Evolutionary conservation across 495 filamentous ascomycete species (phyloP).

Genomic region (Neurospora sp.): DNA sequence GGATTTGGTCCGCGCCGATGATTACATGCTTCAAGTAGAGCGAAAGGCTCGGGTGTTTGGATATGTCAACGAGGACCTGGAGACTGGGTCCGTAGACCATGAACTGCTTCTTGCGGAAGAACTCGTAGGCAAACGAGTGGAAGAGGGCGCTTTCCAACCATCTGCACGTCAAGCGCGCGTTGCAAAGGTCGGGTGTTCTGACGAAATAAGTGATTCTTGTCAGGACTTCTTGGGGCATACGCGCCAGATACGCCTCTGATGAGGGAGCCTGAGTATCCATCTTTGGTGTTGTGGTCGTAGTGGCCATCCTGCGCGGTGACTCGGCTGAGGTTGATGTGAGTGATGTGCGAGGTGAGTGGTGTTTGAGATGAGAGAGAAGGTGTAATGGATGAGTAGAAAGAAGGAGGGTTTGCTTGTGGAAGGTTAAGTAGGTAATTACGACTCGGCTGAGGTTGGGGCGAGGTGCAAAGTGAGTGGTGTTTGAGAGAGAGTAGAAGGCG

Average conservation of each 20-base stretch:
- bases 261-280: background rate
- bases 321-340: background rate
- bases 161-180: slow-evolving; percentile 36
- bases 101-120: slow-evolving; percentile 48
- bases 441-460: background rate
- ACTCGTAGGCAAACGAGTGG: slow-evolving; percentile 39
- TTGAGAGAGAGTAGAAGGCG: background rate
- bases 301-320: background rate
- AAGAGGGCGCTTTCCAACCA: slow-evolving; percentile 33
- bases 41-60: too few relatives aligned
- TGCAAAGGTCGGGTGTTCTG: slow-evolving; percentile 34
- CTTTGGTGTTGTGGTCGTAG: background rate
- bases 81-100: slow-evolving; percentile 40
- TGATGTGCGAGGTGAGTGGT: background rate
- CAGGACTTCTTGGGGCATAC: slow-evolving; percentile 31
- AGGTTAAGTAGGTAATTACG: background rate
- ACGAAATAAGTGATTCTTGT: slow-evolving; percentile 32
- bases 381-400: background rate
- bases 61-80: slow-evolving; percentile 41
- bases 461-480: background rate
- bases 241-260: slow-evolving; percentile 5
- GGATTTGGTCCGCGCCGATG: slow-evolving; percentile 29
- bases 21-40: slow-evolving; percentile 39
- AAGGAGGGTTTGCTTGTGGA: background rate
- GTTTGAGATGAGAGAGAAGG: background rate